These are phyloP conservation scores for Zygosaccharomyces sapae DNA, from an alignment of 1,139 yeast species.

Conservation along the genomic window DNA sequence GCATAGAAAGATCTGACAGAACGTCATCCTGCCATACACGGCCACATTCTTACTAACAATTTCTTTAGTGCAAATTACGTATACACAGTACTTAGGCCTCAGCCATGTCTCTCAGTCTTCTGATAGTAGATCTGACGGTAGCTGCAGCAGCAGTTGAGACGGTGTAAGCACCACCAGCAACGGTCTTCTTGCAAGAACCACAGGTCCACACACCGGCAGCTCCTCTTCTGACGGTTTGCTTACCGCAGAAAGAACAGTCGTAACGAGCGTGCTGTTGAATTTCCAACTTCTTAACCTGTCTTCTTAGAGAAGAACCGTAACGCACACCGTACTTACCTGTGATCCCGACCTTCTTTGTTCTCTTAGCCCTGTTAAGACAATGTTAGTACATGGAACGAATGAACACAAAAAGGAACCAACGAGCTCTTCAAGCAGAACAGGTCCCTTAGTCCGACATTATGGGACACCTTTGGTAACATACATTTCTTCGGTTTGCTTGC, in stretches of 20 bases:
- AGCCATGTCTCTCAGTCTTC: constrained; percentile 99
- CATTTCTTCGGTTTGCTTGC: constrained; percentile 8
- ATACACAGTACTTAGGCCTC: constrained; percentile 66
- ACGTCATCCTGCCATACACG: not conserved
- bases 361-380: constrained; percentile 71
- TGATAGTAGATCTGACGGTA: constrained; percentile 99
- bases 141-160: constrained; percentile 99
- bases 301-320: constrained; percentile 99
- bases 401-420: not conserved
- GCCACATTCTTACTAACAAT: constrained; percentile 2
- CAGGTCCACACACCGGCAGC: constrained; percentile 99
- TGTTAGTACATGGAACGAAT: constrained; percentile 13
- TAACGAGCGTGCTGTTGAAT: constrained; percentile 98
- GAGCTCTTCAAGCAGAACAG: not conserved
- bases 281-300: constrained; percentile 99
- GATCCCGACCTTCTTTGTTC: constrained; percentile 99
- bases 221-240: constrained; percentile 96
- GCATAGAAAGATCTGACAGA: no score
- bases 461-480: constrained; percentile 1
- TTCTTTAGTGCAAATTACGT: constrained; percentile 6
- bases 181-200: constrained; percentile 89
- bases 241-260: constrained; percentile 99
- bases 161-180: constrained; percentile 99
- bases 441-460: not conserved
- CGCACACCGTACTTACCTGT: constrained; percentile 99